Evolutionary conservation across 768 basidiomycete genomes (phyloP), one percentile per base, ranked within the genome.

Genomic region (Phlebiopsis flavidoalba): DNA sequence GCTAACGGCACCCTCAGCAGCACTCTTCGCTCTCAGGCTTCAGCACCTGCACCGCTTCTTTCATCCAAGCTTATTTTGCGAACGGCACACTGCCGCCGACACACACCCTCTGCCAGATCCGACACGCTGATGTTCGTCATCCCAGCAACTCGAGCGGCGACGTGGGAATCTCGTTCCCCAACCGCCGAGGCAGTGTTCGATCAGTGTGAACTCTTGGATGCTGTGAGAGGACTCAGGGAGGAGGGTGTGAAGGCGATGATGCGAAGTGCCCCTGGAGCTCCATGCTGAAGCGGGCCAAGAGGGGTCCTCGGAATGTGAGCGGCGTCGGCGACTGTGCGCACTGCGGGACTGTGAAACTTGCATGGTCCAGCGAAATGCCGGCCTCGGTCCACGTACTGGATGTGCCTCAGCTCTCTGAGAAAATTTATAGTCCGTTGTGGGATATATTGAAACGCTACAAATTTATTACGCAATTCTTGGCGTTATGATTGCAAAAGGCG

Each of bases 21-120:
- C 54, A 43, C 37, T 17, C 35, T 45, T 36, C 37, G 67, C 70
- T 11, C 14, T 36, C 54, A 2, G 37, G 33, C 33, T 43, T 36
- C 33, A 78, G 77, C 5, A 50, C 65, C 8, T 78, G 78, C 64
- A 74, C 76, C 3, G 62, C 65, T 5, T 59, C 56, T 35, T 60
- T 74, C 60, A 66, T 82, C 33, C 71, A 73, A 8, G 67, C 69
- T 0, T 81, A 81, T 63, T 78, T 82, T 56, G 58, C 69, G 1
- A 58, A 74, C 11, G 80, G 81, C 1, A 73, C 69, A 1, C 65
- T 81, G 2, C 81, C 81, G 2, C 56, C 64, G 14, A 67, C 69
- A 6, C 77, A 71, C 5, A 79, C 77, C 5, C 66, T 79, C 5
- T 82, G 81, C 61, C 58, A 74, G 2, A 24, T n/a, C 59, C 7